These are phyloP conservation scores for Echinochloa phyllopogon DNA, from an alignment of 176 grass and related monocot species.

Conservation along the genomic window DNA sequence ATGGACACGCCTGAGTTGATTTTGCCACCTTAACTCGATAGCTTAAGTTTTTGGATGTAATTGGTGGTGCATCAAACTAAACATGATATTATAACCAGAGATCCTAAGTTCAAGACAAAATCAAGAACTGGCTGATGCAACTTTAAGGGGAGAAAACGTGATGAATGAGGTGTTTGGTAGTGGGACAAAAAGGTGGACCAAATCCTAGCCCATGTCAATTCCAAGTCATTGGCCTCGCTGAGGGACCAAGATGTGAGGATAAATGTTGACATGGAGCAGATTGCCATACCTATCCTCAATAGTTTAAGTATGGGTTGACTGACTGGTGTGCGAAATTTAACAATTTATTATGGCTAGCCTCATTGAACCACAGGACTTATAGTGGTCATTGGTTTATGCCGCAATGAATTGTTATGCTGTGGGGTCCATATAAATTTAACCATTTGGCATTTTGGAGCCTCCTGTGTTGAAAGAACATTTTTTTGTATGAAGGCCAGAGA, in stretches of 20 bases:
- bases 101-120: conserved; percentile 1
- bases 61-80: neutral
- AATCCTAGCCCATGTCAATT: neutral
- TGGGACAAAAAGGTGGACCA: neutral
- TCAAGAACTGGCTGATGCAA: neutral
- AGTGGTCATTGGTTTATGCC: neutral
- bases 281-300: neutral
- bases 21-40: neutral
- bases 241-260: neutral
- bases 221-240: neutral
- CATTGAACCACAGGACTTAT: neutral
- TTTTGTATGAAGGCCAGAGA: conserved; percentile 4
- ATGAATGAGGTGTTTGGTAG: neutral
- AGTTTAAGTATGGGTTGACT: neutral
- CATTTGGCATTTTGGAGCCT: conserved; percentile 17
- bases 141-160: no score
- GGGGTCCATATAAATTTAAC: neutral
- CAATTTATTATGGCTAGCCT: neutral
- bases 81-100: neutral
- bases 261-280: conserved; percentile 12
- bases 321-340: neutral
- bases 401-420: neutral
- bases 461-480: neutral
- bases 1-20: neutral
- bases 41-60: neutral